A percentile compares a stretch with the other conserved stretches of the same genome.
Conservation (phyloP, 2,329 filamentous ascomycete species). For the Fusarium sp. region DNA sequence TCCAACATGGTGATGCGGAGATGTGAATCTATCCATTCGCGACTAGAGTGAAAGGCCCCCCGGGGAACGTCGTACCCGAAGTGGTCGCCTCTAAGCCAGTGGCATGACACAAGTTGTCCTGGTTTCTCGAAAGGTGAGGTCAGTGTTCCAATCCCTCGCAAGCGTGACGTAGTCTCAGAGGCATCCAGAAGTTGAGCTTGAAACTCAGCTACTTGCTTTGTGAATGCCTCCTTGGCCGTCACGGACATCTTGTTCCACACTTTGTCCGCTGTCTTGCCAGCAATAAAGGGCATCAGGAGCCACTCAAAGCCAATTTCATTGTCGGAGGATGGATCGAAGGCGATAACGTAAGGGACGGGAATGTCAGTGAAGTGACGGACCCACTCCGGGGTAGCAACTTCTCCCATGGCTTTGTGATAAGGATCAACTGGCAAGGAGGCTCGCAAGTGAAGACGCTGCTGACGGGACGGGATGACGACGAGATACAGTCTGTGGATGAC, state of each 20-base stretch:
- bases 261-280: constrained; percentile 42
- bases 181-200: constrained; percentile 37
- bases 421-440: constrained; percentile 7
- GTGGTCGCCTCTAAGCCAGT: constrained; percentile 49
- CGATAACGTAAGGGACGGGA: constrained; percentile 1
- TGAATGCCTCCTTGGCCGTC: constrained; percentile 2
- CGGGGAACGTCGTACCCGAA: constrained; percentile 47
- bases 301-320: constrained; percentile 43
- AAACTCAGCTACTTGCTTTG: constrained; percentile 13
- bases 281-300: constrained; percentile 52
- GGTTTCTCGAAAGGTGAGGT: no score
- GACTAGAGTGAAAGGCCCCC: constrained; percentile 50
- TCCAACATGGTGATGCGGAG: background rate
- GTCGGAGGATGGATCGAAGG: background rate
- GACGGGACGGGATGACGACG: background rate
- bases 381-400: constrained; percentile 6
- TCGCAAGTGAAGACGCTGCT: background rate
- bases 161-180: background rate
- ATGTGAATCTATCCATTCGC: constrained; percentile 48
- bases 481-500: background rate
- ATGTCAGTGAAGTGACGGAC: background rate
- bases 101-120: constrained; percentile 45
- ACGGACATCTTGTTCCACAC: constrained; percentile 40
- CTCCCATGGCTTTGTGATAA: background rate
- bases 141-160: no score